Base-by-base conservation (phyloP, 1,139 yeast genomes). In the Blastobotrys ciferrii region DNA sequence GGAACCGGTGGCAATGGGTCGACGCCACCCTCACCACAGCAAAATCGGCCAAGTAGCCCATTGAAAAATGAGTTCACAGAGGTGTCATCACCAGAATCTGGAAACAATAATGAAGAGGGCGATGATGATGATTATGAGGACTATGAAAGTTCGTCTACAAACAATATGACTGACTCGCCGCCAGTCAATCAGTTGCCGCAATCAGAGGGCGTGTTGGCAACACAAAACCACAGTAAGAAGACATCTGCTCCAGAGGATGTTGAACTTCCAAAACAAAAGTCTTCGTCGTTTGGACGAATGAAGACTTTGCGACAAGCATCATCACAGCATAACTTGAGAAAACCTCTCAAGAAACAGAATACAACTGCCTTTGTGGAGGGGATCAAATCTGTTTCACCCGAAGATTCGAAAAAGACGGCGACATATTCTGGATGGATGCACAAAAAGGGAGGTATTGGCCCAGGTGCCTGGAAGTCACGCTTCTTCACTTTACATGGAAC, bases 311-410 rank as follows among this genome's bases (percentile, higher is more conserved):
- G 64, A 11, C 53, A 55, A 30, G 58, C 62, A 14, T 56, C 66
- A 4, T 61, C 67, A 28, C 64, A 63, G 48, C 57, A 53, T 46
- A 61, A 57, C 39, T 53, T 67, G 43, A 48, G 64, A 17, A 61
- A 60, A 12, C 51, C 55, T 3, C 40, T 56, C 32, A 42, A 63
- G 5, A 71, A 71, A 54, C 71, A 69, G 52, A 76, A 72, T 67
- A 91, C 98, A 0, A 84, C 96, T 0, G 98, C 98, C 0, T 92
- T 92, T 68, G 82, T 83, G 61, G 98, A 92, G 69, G 98, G 98
- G 12, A 86, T 92, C 43, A 76, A 91, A 59, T 75, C 71, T 17
- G 76, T 87, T 19, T 76, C 85, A 0, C 96, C 96, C 0, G 81
- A 78, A 54, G 88, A 87, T 42, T 86, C 98, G 0, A 79, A 85